Evolutionary conservation across 495 filamentous ascomycete species (phyloP), one percentile per base, ranked within the genome.

Genomic region (Xylaria curta): DNA sequence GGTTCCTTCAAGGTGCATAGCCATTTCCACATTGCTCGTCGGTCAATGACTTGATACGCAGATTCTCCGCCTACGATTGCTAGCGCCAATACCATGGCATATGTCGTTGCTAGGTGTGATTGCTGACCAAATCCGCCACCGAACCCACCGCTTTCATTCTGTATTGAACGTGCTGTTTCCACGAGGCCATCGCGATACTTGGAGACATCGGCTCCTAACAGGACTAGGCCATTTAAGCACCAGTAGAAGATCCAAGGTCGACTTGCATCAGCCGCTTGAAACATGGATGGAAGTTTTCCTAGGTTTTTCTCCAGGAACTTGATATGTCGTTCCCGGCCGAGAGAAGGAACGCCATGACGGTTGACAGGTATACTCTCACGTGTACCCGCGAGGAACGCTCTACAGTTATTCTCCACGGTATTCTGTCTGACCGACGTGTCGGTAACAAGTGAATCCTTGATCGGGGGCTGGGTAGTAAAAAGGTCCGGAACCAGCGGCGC

Each of bases 181-280:
- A 91, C 85, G 9, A 97, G 83, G 31, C 90, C 85, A 68, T 92
- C 83, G 49, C 90, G 87, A 76, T 94, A 95, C 70, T 80, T 75
- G 42, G 85, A 87, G 21, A 95, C 84, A 78, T 97, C 93, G 74
- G 92, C 88, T 26, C 93, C 94, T 47, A 98, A 84, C 26, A 93
- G 80, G 47, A 85, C 82, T 31, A 98, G 84, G 0, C 88, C 93
- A 12, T 88, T 87, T 40, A 98, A 81, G 53, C 88, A 90, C 96
- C 96, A 99, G 81, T 98, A 98, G 72, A 96, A 82, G 75, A 97
- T 87, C 96, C 96, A 99, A 1, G 96, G 94, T 59, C 96, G 85
- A 75, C 90, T 92, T 19, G 96, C 91, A 83, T 99, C 96, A 62
- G 92, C 85, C 1, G 82, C 82, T 26, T 91, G 88, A 74, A 91